Evolutionary conservation across 768 basidiomycete species (phyloP).

Genomic region (Lentinus tigrinus): DNA sequence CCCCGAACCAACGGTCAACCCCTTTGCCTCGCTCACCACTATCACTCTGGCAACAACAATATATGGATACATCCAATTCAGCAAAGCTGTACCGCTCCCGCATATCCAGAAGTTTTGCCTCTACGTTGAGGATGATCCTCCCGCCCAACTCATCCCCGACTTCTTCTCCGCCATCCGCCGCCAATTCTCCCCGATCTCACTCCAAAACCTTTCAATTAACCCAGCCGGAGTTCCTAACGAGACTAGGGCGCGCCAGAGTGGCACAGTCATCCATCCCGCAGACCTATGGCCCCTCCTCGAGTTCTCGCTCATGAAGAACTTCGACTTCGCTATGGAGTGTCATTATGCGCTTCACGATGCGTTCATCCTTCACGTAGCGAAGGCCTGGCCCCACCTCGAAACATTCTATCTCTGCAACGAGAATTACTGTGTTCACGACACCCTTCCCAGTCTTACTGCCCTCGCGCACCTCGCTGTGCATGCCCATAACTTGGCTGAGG

Average conservation of each 20-base stretch:
- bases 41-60: not conserved
- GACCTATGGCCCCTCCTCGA: not conserved
- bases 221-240: not conserved
- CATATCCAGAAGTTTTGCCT: not conserved
- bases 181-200: not conserved
- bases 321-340: not conserved
- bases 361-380: slow-evolving; percentile 1
- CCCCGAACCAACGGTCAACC: not conserved
- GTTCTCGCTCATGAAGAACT: not conserved
- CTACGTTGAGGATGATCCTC: not conserved
- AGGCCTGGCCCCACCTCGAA: not conserved
- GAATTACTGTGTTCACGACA: not conserved
- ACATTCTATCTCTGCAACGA: not conserved
- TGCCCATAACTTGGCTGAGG: not conserved
- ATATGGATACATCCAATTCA: not conserved
- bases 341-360: not conserved
- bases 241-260: not conserved
- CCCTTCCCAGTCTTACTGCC: not conserved
- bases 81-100: not conserved
- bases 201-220: not conserved
- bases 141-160: not conserved
- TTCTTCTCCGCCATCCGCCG: not conserved
- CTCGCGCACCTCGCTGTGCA: not conserved
- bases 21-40: not conserved
- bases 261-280: not conserved